A percentile compares a stretch with the other conserved stretches of the same genome.
phyloP scores from a whole-genome alignment of 176 grass and related monocot genomes.

The Triticum aestivum region IWGSC_CS_RefSeq_v2.1 NC_057797.1:717445106-717445605 shows the following conservation, averaged over 20 bases:
- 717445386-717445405: not conserved
- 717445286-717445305: not conserved
- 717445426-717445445: not conserved
- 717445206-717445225: not conserved
- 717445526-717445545: conserved; percentile 10
- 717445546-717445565: not conserved
- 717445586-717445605: no score
- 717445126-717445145: not conserved
- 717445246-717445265: conserved; percentile 38
- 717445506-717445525: not conserved
- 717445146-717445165: conserved; percentile 15
- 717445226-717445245: conserved; percentile 27
- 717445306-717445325: conserved; percentile 5
- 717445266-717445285: conserved; percentile 37
- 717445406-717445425: not conserved
- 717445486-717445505: no score
- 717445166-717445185: conserved; percentile 31
- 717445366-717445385: conserved; percentile 23
- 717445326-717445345: not conserved
- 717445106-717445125: not conserved
- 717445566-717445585: not conserved
- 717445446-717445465: no score
- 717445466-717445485: no score
- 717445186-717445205: conserved; percentile 23
- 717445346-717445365: not conserved